These are phyloP conservation scores for Pseudogymnoascus sp. DNA, from an alignment of 2,329 filamentous ascomycete species.

Conservation along the genomic window DNA sequence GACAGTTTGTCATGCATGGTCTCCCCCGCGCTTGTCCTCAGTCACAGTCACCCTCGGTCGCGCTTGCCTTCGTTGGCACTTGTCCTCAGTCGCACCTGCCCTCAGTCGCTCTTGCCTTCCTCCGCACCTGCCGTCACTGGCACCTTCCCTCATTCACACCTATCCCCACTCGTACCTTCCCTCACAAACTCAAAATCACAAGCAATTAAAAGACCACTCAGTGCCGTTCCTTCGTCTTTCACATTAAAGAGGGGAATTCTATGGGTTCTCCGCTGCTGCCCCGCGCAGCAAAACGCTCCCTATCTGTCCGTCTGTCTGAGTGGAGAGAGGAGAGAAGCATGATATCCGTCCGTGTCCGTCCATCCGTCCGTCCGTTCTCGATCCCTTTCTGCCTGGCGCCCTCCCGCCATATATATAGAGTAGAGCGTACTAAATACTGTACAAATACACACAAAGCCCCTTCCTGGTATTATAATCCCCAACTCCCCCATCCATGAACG, in stretches of 20 bases:
- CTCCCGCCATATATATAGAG: neutral
- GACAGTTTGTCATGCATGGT: neutral
- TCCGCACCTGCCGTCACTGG: neutral
- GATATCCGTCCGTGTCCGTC: neutral
- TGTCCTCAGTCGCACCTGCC: neutral
- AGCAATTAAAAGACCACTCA: neutral
- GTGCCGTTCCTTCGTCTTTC: neutral
- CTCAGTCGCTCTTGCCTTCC: too few relatives aligned
- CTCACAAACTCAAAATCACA: neutral
- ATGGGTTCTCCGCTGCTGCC: neutral
- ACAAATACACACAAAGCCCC: neutral
- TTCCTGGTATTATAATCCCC: constrained; percentile 1
- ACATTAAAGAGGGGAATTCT: constrained; percentile 1
- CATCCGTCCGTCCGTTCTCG: neutral
- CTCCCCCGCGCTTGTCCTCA: neutral
- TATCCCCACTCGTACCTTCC: neutral
- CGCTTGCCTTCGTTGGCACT: neutral
- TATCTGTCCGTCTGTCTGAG: neutral
- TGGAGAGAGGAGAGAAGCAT: neutral
- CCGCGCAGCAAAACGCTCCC: neutral
- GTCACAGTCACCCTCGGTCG: neutral
- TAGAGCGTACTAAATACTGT: constrained; percentile 1
- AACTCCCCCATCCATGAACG: neutral
- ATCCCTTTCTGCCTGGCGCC: neutral
- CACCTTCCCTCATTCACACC: neutral